Evolutionary conservation across 805 yeast species (phyloP).

Genomic region (Starmerella bombicola): DNA sequence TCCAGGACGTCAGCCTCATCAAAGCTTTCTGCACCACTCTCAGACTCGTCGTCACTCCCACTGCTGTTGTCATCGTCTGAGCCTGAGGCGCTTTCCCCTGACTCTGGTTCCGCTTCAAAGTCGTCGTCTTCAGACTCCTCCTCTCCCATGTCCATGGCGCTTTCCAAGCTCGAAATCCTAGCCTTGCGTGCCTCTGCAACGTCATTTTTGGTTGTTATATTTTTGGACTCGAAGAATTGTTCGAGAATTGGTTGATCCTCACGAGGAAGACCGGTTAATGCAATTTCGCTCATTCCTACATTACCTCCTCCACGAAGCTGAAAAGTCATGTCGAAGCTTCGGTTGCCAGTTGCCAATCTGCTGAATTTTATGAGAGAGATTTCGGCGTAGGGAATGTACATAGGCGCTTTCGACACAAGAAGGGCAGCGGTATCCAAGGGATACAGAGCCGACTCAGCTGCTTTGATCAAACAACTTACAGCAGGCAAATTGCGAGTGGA

Average conservation of each 20-base stretch:
- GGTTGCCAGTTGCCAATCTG: constrained; percentile 57
- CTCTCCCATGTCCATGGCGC: constrained; percentile 27
- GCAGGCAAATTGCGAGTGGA: constrained; percentile 74
- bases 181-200: constrained; percentile 76
- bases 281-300: constrained; percentile 44
- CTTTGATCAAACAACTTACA: constrained; percentile 82
- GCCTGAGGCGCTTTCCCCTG: constrained; percentile 50
- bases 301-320: constrained; percentile 42
- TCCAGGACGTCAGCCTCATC: constrained; percentile 11
- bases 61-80: constrained; percentile 7
- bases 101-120: constrained; percentile 51
- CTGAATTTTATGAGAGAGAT: constrained; percentile 67
- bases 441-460: constrained; percentile 86
- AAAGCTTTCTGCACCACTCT: constrained; percentile 12
- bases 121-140: constrained; percentile 54
- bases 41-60: constrained; percentile 5
- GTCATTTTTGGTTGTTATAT: constrained; percentile 72
- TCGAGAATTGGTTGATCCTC: constrained; percentile 81
- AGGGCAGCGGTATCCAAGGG: constrained; percentile 85
- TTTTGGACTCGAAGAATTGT: constrained; percentile 61
- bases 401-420: constrained; percentile 87
- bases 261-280: constrained; percentile 76
- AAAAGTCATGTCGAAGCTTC: constrained; percentile 88
- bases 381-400: constrained; percentile 78
- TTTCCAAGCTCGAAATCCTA: constrained; percentile 63